Base-by-base conservation (phyloP, 805 yeast genomes). In the Starmerella vaccinii region DNA sequence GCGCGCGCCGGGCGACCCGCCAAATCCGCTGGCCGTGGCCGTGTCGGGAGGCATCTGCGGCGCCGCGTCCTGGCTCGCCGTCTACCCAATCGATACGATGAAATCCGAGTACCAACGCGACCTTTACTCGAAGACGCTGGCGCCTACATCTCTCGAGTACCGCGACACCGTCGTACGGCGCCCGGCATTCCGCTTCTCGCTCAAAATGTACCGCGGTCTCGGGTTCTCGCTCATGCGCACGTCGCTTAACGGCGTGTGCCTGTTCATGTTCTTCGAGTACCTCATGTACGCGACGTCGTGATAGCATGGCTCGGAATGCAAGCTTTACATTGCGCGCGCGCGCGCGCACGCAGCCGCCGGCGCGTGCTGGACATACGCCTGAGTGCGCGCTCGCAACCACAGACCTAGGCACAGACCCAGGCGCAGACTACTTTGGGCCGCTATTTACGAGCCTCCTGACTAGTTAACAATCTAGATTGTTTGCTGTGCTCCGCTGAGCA, bases 11-110 rank as follows among this genome's bases (percentile, higher is more conserved):
- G 44, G 50, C 16, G 58, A 59, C 12, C 56, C 54, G 15, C 61
- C 68, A 4, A 62, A 65, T 42, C 69, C 80, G 1, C 27, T 73
- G 5, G 68, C 78, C 8, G 71, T 81, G 21, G 79, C 82, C 3
- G 32, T 80, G 2, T 83, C 90, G 0, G 95, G 94, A n/a, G 95
- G 87, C 0, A 55, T 80, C 22, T 77, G 92, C 4, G 95, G 95
- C 2, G 75, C 81, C 16, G 66, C 82, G 16, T 74, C 87, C 46
- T 85, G 95, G 94, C 66, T 78, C 2, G 64, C 78, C 0, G 80
- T 85, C 3, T 87, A 82, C 67, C 94, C 95, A 3, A 63, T 86
- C 10, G 95, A 86, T 64, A 86, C 95, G 0, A 71, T 82, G 52
- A 86, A 87, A 62, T 78, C 89, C 1, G 72, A 81, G 51, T 74